Percentiles rank a stretch among this genome's conserved stretches.
phyloP scores from a whole-genome alignment of 768 basidiomycete genomes.

The Psilocybe azurescens region DNA sequence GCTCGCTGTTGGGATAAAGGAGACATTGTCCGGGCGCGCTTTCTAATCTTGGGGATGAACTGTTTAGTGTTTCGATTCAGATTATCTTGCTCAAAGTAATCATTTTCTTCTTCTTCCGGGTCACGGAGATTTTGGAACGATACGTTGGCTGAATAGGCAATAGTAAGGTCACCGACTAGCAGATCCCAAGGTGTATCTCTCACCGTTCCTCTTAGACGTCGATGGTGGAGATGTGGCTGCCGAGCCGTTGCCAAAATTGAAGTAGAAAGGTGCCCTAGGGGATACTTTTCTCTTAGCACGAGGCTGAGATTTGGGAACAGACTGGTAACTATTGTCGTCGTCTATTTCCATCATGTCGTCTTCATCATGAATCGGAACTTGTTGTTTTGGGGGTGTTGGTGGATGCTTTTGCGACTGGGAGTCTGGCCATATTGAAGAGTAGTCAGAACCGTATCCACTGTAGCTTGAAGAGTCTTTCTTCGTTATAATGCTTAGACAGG shows the following conservation, averaged over 20 bases:
- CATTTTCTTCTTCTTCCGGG: slow-evolving; percentile 36
- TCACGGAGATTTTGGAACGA: slow-evolving; percentile 40
- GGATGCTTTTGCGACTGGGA: slow-evolving; percentile 8
- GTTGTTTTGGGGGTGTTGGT: neutral
- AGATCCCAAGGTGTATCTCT: neutral
- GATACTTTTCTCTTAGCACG: slow-evolving; percentile 9
- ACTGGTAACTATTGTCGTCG: slow-evolving; percentile 17
- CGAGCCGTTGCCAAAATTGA: slow-evolving; percentile 12
- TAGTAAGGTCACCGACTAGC: neutral
- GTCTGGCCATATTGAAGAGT: neutral
- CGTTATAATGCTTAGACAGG: slow-evolving; percentile 42
- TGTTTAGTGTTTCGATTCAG: slow-evolving; percentile 33
- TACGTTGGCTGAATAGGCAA: slow-evolving; percentile 31
- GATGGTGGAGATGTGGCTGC: slow-evolving; percentile 5
- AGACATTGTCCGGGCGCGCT: slow-evolving; percentile 58
- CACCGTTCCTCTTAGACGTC: slow-evolving; percentile 56
- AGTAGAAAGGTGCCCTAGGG: slow-evolving; percentile 15
- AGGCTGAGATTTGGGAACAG: slow-evolving; percentile 5
- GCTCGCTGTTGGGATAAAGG: slow-evolving; percentile 45
- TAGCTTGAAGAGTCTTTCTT: slow-evolving; percentile 25
- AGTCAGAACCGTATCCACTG: slow-evolving; percentile 4
- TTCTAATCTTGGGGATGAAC: slow-evolving; percentile 40
- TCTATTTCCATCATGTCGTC: slow-evolving; percentile 25
- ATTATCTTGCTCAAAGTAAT: slow-evolving; percentile 36
- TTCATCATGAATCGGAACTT: slow-evolving; percentile 14